A percentile compares a stretch with the other conserved stretches of the same genome.
phyloP scores from a whole-genome alignment of 257 asterid species.

The Solanum sejunctum region DNA sequence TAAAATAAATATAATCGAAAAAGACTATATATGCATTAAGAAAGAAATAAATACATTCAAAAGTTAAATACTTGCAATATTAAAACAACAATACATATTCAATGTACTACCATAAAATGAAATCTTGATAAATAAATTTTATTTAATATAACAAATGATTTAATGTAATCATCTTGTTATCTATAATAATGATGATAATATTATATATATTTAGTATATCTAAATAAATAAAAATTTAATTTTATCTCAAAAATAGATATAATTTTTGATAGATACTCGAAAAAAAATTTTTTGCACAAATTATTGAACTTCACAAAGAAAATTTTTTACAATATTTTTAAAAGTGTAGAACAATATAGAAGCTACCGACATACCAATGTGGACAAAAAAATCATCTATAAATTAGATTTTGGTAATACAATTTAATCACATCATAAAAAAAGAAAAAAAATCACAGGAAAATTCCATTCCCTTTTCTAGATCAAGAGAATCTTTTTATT shows the following conservation, averaged over 20 bases:
- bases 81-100: too few species aligned
- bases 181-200: too few species aligned
- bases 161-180: too few species aligned
- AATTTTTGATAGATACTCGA: fast-evolving
- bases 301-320: not conserved
- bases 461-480: not conserved
- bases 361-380: not conserved
- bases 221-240: too few species aligned
- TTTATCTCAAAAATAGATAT: not conserved
- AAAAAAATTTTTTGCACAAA: not conserved
- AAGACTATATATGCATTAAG: too few species aligned
- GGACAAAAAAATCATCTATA: not conserved
- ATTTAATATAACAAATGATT: too few species aligned
- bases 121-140: not conserved
- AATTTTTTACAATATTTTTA: not conserved
- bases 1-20: too few species aligned
- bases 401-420: not conserved
- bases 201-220: too few species aligned
- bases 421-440: not conserved
- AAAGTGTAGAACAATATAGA: not conserved
- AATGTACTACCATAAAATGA: not conserved
- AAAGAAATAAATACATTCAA: too few species aligned
- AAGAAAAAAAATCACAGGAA: not conserved
- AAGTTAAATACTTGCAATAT: not conserved
- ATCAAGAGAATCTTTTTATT: not conserved